Evolutionary conservation across 148 eudicot species (phyloP).

Genomic region (Chenopodium formosanum): DNA sequence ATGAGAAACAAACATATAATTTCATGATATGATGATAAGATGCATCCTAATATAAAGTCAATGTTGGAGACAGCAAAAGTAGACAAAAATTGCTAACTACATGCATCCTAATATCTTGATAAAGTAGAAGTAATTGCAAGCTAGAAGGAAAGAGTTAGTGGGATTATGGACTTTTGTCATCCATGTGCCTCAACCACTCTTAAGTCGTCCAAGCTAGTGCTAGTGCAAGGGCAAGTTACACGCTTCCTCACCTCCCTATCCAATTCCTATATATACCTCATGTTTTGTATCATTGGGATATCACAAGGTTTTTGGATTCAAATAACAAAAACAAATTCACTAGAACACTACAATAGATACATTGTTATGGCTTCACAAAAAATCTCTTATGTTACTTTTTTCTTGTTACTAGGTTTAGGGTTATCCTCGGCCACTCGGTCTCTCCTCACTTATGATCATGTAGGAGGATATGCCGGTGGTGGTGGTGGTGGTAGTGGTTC

Average conservation of each 20-base stretch:
- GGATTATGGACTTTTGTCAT: neutral
- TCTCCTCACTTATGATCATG: slow-evolving; percentile 38
- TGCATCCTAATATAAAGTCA: too few relatives aligned
- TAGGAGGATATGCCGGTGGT: slow-evolving; percentile 16
- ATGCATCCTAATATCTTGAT: too few relatives aligned
- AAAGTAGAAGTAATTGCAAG: too few relatives aligned
- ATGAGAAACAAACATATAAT: too few relatives aligned
- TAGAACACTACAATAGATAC: neutral
- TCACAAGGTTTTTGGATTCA: slow-evolving; percentile 13
- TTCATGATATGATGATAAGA: too few relatives aligned
- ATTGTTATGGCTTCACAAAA: slow-evolving; percentile 38
- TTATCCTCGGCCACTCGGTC: slow-evolving; percentile 46
- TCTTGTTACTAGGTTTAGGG: slow-evolving; percentile 44
- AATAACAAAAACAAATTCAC: slow-evolving; percentile 9
- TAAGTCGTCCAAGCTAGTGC: neutral
- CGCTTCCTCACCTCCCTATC: slow-evolving; percentile 14
- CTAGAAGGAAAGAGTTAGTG: neutral
- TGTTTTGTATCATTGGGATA: slow-evolving; percentile 10
- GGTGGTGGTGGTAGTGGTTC: slow-evolving; percentile 24
- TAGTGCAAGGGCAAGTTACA: slow-evolving; percentile 16
- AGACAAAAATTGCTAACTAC: neutral
- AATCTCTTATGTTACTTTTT: slow-evolving; percentile 35
- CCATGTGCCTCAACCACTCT: slow-evolving; percentile 10
- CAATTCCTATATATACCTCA: slow-evolving; percentile 42
- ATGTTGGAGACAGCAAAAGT: slow-evolving; percentile 37